Evolutionary conservation across 345 rosid genomes (phyloP).

Genomic region (Brassica cretica): DNA sequence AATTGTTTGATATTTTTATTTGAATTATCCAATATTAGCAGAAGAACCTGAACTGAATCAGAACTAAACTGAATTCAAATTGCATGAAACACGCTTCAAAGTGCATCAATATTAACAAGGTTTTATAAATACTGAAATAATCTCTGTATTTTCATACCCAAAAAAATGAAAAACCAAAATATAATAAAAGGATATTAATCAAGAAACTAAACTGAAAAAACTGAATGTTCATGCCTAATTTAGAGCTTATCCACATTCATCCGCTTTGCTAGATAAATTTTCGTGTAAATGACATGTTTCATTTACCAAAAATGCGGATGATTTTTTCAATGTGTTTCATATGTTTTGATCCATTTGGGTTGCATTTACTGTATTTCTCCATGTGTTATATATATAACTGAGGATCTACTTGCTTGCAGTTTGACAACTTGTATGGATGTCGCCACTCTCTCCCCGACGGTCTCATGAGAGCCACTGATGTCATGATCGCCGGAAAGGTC

Average conservation of each 20-base stretch:
- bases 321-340: background rate
- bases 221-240: background rate
- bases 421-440: conserved; percentile 79
- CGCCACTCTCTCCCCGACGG: conserved; percentile 99
- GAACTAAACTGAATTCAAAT: no score
- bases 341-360: conserved; percentile 1
- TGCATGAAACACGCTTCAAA: no score
- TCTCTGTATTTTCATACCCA: no score
- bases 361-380: background rate
- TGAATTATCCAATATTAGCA: no score
- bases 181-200: no score
- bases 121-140: no score
- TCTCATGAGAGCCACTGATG: conserved; percentile 97
- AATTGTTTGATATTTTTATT: no score
- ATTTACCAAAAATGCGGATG: background rate
- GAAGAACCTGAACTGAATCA: no score
- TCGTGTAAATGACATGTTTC: background rate
- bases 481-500: conserved; percentile 92
- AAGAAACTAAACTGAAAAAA: no score
- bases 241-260: background rate
- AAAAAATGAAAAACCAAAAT: no score
- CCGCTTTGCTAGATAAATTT: background rate
- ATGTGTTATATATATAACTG: background rate
- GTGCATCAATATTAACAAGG: no score
- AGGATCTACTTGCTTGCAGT: conserved; percentile 38